Conservation (phyloP, 2,329 filamentous ascomycete species). For the Trichoderma sp. region DNA sequence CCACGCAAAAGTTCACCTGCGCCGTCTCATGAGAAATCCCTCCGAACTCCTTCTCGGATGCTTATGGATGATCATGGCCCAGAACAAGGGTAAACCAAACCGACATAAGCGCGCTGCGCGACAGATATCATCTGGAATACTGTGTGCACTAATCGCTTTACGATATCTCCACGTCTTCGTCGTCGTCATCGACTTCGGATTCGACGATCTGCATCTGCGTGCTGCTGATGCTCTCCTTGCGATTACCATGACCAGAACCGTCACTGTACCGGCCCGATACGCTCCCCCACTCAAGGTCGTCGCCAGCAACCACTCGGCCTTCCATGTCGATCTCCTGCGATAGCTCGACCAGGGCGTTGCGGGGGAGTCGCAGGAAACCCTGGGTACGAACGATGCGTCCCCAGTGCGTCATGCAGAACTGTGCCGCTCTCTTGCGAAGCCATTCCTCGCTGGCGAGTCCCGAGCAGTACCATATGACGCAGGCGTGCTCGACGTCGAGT, state of each 20-base stretch:
- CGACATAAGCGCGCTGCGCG: background rate
- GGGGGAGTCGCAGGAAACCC: slow-evolving; percentile 78
- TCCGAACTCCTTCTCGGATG: background rate
- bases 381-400: slow-evolving; percentile 86
- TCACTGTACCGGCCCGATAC: slow-evolving; percentile 48
- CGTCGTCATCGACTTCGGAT: slow-evolving; percentile 58
- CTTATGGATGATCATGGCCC: background rate
- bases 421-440: slow-evolving; percentile 83
- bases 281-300: slow-evolving; percentile 65
- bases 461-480: slow-evolving; percentile 93
- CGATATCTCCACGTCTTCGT: slow-evolving; percentile 61
- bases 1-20: background rate
- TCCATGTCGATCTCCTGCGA: slow-evolving; percentile 93
- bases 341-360: slow-evolving; percentile 79
- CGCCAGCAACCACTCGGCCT: slow-evolving; percentile 83
- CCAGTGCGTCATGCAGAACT: slow-evolving; percentile 91
- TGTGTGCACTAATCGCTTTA: slow-evolving; percentile 23
- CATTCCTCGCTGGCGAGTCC: slow-evolving; percentile 88
- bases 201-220: slow-evolving; percentile 56
- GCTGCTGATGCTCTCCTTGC: slow-evolving; percentile 59
- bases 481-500: slow-evolving; percentile 90
- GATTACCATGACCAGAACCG: slow-evolving; percentile 34
- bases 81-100: background rate
- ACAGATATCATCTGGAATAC: background rate
- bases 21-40: background rate